A percentile compares a stretch with the other conserved stretches of the same genome.
These are phyloP conservation scores for Trichomonas vaginalis DNA, from an alignment of 208 protist species.

Conservation along the genomic window DNA sequence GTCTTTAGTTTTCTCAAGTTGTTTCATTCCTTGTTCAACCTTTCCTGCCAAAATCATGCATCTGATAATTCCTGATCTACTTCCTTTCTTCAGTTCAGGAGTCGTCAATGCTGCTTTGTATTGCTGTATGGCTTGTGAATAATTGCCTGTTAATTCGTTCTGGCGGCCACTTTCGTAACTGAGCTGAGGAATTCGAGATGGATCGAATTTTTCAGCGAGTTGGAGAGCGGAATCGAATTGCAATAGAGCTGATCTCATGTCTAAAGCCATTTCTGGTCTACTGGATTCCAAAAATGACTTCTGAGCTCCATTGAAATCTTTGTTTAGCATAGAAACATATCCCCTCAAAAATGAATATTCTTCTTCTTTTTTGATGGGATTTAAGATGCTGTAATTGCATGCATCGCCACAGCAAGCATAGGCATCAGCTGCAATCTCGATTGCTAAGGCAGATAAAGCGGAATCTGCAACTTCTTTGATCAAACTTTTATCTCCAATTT, in stretches of 20 bases:
- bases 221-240: neutral
- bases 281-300: neutral
- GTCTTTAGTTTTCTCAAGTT: neutral
- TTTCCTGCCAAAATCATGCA: neutral
- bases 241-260: neutral
- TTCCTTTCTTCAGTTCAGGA: too few species aligned
- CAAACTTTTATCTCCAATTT: neutral
- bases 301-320: neutral
- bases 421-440: neutral
- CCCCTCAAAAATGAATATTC: neutral
- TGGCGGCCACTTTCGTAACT: neutral
- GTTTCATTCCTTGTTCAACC: neutral
- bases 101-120: neutral
- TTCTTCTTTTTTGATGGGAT: neutral
- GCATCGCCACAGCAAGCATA: neutral
- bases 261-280: neutral
- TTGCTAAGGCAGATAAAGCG: neutral
- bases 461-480: neutral
- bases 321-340: neutral
- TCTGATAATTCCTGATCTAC: neutral
- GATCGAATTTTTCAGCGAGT: neutral
- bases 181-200: neutral
- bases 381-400: neutral
- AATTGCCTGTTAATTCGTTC: neutral
- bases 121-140: neutral